Evolutionary conservation across 768 basidiomycete species (phyloP), one percentile per base, ranked within the genome.

Genomic region (Boletus coccyginus): DNA sequence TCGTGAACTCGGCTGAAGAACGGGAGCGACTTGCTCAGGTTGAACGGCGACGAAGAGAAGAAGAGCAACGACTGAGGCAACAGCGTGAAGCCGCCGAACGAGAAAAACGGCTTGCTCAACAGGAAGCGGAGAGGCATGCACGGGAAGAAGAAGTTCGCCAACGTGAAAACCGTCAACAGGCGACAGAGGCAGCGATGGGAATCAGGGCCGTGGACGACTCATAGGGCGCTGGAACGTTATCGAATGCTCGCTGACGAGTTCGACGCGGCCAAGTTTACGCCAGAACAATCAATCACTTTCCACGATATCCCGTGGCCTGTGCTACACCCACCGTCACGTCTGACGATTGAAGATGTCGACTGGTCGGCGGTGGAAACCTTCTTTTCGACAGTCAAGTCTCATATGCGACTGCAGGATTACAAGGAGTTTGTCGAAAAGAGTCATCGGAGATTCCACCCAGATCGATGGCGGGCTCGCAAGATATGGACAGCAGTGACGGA

Each of bases 281-380:
- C 73, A 38, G 76, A 78, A 21, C 70, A 77, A 14, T 81, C 84
- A 4, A 68, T 90, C n/a, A 69, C 77, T 4, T 83, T 85, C 56
- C 80, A 84, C 45, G 78, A 77, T 40, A 75, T 93, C 32, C 89
- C 90, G 0, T 93, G 90, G 90, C 91, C 91, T 3, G 83, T 86
- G 14, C 68, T 92, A 36, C 74, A 75, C 46, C 70, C 79, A 21
- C 86, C 86, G 2, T 66, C 72, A 19, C 64, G 69, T 24, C 80
- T 85, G 55, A 77, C 77, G 7, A 70, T 87, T 2, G 82, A 87
- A 59, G 86, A 90, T 58, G 77, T 92, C 44, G 84, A 86, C 54
- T 90, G 86, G 85, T 70, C 77, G 12, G 75, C 85, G 0, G 89
- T 92, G 46, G 87, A 89, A 64, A 73, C 73, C 21, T 93, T 93